phyloP scores from a whole-genome alignment of 2,329 filamentous ascomycete genomes.

The Aspergillus aculeatus region DNA sequence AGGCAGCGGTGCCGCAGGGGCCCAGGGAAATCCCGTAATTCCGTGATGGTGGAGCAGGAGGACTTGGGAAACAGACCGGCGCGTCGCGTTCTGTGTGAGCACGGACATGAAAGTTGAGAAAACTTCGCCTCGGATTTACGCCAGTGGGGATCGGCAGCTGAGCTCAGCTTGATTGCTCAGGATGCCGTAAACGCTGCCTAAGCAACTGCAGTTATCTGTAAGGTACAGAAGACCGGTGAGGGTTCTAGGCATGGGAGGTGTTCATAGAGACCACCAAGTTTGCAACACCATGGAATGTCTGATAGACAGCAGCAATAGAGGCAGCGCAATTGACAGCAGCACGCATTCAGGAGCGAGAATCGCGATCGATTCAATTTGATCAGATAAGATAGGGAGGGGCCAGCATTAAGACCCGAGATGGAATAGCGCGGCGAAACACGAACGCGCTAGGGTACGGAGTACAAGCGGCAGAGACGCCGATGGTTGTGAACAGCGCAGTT shows the following conservation, averaged over 20 bases:
- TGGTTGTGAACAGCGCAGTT: not conserved
- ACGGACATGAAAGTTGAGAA: not conserved
- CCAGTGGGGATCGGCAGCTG: slow-evolving; percentile 1
- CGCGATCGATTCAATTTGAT: not conserved
- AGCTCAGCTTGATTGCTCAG: slow-evolving; percentile 2
- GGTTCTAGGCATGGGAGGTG: not conserved
- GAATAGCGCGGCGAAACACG: not conserved
- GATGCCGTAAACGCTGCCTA: slow-evolving; percentile 1
- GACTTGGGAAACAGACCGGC: not conserved
- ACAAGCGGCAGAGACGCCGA: not conserved
- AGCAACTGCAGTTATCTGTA: slow-evolving; percentile 2
- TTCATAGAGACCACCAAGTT: not conserved
- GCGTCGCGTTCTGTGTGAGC: slow-evolving; percentile 3
- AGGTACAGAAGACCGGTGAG: not conserved
- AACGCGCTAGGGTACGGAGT: not conserved
- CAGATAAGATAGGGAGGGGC: slow-evolving; percentile 6
- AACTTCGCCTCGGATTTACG: slow-evolving; percentile 1
- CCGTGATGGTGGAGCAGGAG: slow-evolving; percentile 5
- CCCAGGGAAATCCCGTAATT: slow-evolving; percentile 15
- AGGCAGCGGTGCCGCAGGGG: not conserved
- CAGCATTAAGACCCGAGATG: not conserved
- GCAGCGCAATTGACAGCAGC: not conserved
- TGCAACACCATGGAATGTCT: not conserved
- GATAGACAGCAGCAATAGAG: not conserved
- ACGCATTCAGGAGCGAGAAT: not conserved